Evolutionary conservation across 495 filamentous ascomycete species (phyloP).

Genomic region (Cercophora sp.): DNA sequence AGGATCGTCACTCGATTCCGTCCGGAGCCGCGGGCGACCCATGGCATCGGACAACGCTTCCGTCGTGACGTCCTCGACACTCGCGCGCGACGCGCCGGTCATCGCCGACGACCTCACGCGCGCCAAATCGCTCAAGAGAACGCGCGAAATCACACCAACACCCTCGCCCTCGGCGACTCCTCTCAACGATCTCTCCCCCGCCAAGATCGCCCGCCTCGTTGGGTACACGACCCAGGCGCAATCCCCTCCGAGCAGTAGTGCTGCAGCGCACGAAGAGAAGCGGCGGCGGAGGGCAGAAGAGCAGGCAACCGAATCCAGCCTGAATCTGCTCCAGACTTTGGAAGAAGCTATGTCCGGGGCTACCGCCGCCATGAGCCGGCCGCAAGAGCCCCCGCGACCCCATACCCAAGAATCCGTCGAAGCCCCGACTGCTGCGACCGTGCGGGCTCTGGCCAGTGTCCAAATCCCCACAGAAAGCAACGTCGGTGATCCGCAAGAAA

Average conservation of each 20-base stretch:
- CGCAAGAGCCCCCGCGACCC: slow-evolving; percentile 41
- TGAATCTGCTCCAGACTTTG: slow-evolving; percentile 44
- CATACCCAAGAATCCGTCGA: slow-evolving; percentile 16
- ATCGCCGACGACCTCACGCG: slow-evolving; percentile 30
- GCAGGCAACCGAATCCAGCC: slow-evolving; percentile 48
- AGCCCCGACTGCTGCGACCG: slow-evolving; percentile 35
- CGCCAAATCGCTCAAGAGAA: slow-evolving; percentile 46
- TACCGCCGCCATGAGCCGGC: slow-evolving; percentile 48
- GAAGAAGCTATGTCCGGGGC: slow-evolving; percentile 52
- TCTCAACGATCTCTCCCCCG: slow-evolving; percentile 42
- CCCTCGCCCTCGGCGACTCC: slow-evolving; percentile 34
- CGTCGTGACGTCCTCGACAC: slow-evolving; percentile 33
- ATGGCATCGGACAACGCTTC: slow-evolving; percentile 46
- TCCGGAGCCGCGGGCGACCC: slow-evolving; percentile 18
- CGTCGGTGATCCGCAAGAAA: slow-evolving; percentile 32
- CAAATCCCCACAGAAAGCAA: slow-evolving; percentile 31
- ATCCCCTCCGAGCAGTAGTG: slow-evolving; percentile 47
- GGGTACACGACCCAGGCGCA: slow-evolving; percentile 46
- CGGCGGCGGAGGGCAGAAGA: slow-evolving; percentile 48
- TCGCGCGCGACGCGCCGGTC: slow-evolving; percentile 24
- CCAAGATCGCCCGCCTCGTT: slow-evolving; percentile 50
- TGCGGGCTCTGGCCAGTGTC: slow-evolving; percentile 28
- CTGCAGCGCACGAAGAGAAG: slow-evolving; percentile 56
- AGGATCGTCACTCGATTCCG: too few relatives aligned
- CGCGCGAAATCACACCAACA: slow-evolving; percentile 43